Conservation (phyloP, 2,329 filamentous ascomycete genomes). For the Aspergillus terreus region DNA sequence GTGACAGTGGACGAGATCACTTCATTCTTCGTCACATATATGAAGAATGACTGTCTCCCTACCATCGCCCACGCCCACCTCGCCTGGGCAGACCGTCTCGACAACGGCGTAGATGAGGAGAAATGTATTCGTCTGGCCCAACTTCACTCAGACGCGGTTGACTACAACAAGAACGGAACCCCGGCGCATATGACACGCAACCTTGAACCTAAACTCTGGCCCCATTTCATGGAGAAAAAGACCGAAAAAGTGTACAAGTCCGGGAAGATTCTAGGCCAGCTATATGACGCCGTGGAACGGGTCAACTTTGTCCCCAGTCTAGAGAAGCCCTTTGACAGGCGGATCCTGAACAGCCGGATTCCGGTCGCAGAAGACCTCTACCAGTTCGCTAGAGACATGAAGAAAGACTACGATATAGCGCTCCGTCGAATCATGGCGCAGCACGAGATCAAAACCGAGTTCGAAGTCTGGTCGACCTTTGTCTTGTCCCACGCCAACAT, state of each 20-base stretch:
- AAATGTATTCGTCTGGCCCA: slow-evolving; percentile 72
- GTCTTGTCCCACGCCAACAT: slow-evolving; percentile 70
- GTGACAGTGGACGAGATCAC: slow-evolving; percentile 72
- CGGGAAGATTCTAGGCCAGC: slow-evolving; percentile 66
- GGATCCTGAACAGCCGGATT: slow-evolving; percentile 63
- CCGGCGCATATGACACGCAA: slow-evolving; percentile 64
- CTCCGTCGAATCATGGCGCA: slow-evolving; percentile 80
- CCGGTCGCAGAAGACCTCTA: slow-evolving; percentile 54
- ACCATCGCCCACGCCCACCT: slow-evolving; percentile 80
- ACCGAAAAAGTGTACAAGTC: slow-evolving; percentile 61
- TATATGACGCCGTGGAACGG: slow-evolving; percentile 73
- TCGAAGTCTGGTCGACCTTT: slow-evolving; percentile 88
- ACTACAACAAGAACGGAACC: slow-evolving; percentile 87
- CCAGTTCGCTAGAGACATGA: slow-evolving; percentile 61
- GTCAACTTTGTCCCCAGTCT: slow-evolving; percentile 72
- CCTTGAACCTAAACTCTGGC: slow-evolving; percentile 63
- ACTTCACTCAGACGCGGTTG: slow-evolving; percentile 86
- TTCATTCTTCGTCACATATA: slow-evolving; percentile 84
- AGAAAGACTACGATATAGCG: slow-evolving; percentile 71
- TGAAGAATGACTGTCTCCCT: slow-evolving; percentile 82
- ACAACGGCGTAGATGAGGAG: slow-evolving; percentile 61
- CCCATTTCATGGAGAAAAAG: slow-evolving; percentile 82
- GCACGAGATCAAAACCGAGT: slow-evolving; percentile 78
- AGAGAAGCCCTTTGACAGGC: slow-evolving; percentile 67
- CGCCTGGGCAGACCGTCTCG: slow-evolving; percentile 65